A percentile compares a stretch with the other conserved stretches of the same genome.
phyloP scores from a whole-genome alignment of 2,329 filamentous ascomycete species.

The Endothia cerciana region DNA sequence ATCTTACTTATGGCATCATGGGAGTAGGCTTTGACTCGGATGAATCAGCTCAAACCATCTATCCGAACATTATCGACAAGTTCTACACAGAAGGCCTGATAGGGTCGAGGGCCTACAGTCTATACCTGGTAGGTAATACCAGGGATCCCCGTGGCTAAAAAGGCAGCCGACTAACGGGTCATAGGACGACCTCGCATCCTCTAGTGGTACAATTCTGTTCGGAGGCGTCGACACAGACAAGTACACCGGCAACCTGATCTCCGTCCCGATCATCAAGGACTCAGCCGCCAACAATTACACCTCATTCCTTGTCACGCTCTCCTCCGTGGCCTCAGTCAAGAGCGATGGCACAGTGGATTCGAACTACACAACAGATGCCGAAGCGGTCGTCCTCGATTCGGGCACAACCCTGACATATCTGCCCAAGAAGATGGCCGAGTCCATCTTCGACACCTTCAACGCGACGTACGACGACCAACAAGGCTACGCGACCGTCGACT shows the following conservation, averaged over 20 bases:
- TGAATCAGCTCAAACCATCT: conserved; percentile 47
- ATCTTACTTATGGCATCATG: conserved; percentile 59
- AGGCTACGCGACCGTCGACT: conserved; percentile 47
- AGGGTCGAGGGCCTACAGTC: conserved; percentile 66
- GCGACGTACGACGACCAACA: conserved; percentile 34
- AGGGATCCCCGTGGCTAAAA: background rate
- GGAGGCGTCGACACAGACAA: conserved; percentile 71
- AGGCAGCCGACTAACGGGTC: background rate
- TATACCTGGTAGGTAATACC: conserved; percentile 54
- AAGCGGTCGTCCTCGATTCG: conserved; percentile 62
- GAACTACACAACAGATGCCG: conserved; percentile 38
- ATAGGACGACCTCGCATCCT: conserved; percentile 54
- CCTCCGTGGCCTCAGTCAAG: conserved; percentile 43
- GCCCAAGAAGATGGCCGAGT: conserved; percentile 52
- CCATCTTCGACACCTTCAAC: conserved; percentile 43
- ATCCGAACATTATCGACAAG: conserved; percentile 66
- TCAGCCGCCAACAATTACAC: conserved; percentile 44
- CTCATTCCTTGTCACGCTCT: conserved; percentile 46
- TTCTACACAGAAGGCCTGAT: conserved; percentile 67
- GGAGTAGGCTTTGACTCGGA: conserved; percentile 61
- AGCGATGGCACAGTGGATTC: conserved; percentile 40
- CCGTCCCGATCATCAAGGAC: conserved; percentile 58
- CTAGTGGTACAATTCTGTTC: conserved; percentile 68
- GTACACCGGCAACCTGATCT: conserved; percentile 60
- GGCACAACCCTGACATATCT: conserved; percentile 69